These are phyloP conservation scores for Pigoraptor vietnamica DNA, from an alignment of 78 protist species.

Conservation along the genomic window DNA sequence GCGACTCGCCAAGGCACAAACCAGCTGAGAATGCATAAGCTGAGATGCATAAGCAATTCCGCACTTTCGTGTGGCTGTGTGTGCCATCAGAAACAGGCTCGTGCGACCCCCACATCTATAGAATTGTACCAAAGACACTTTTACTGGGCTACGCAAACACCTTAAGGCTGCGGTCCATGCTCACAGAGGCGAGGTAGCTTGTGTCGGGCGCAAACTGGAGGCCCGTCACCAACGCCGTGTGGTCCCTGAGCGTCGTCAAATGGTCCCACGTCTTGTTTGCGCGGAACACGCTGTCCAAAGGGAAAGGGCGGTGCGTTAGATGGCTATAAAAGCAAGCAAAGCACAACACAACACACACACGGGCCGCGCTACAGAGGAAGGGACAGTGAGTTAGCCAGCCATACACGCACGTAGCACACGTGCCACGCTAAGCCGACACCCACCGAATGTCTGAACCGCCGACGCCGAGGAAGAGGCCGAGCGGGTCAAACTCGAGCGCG, in stretches of 20 bases:
- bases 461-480: conserved; percentile 54
- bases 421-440: background rate
- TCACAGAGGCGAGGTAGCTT: background rate
- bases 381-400: background rate
- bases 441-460: conserved; percentile 37
- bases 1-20: no score
- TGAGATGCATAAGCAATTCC: no score
- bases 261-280: background rate
- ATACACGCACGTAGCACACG: background rate
- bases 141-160: background rate
- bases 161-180: background rate
- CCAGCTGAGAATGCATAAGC: no score
- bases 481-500: conserved; percentile 48
- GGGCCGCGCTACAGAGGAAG: background rate
- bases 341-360: background rate
- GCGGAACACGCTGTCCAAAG: background rate
- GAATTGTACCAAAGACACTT: no score
- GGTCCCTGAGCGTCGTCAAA: background rate
- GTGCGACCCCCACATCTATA: no score
- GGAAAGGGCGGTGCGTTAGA: background rate
- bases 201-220: background rate
- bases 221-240: background rate
- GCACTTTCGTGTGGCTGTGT: no score
- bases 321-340: background rate
- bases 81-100: no score